Evolutionary conservation across 2,329 filamentous ascomycete species (phyloP).

Genomic region (Botrytis porri): DNA sequence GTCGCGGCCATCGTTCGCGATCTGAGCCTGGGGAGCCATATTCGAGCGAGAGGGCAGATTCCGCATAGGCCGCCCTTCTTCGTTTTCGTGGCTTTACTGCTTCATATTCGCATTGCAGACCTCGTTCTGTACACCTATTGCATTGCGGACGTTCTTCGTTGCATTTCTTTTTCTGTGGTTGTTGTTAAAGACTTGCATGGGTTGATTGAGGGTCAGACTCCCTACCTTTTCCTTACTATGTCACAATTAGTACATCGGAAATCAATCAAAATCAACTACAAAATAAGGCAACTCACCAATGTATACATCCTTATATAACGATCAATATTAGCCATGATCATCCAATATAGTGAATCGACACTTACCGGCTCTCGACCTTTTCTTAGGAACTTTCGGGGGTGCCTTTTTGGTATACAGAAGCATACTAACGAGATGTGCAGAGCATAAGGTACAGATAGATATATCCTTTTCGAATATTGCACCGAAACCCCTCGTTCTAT

Average conservation of each 20-base stretch:
- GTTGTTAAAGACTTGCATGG: conserved; percentile 20
- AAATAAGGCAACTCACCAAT: conserved; percentile 32
- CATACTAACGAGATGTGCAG: conserved; percentile 42
- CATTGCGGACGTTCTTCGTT: conserved; percentile 37
- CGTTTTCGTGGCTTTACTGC: conserved; percentile 34
- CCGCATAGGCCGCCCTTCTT: conserved; percentile 24
- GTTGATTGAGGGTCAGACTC: background rate
- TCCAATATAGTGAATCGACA: background rate
- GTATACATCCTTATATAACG: conserved; percentile 34
- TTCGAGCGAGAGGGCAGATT: conserved; percentile 29
- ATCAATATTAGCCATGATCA: conserved; percentile 23
- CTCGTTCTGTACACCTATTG: conserved; percentile 35
- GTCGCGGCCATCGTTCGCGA: conserved; percentile 29
- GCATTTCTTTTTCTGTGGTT: conserved; percentile 38
- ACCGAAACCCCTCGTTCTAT: background rate
- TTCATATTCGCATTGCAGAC: conserved; percentile 37
- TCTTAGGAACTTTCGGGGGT: conserved; percentile 56
- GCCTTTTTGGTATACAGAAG: conserved; percentile 57
- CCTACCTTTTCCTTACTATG: conserved; percentile 39
- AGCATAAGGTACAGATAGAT: background rate
- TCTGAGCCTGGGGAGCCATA: conserved; percentile 26
- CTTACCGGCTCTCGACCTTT: conserved; percentile 57
- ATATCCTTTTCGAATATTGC: background rate
- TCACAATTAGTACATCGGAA: conserved; percentile 24
- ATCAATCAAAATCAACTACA: background rate